A percentile compares a stretch with the other conserved stretches of the same genome.
These are phyloP conservation scores for Shiraia sp. DNA, from an alignment of 2,329 filamentous ascomycete genomes.

Conservation along the genomic window DNA sequence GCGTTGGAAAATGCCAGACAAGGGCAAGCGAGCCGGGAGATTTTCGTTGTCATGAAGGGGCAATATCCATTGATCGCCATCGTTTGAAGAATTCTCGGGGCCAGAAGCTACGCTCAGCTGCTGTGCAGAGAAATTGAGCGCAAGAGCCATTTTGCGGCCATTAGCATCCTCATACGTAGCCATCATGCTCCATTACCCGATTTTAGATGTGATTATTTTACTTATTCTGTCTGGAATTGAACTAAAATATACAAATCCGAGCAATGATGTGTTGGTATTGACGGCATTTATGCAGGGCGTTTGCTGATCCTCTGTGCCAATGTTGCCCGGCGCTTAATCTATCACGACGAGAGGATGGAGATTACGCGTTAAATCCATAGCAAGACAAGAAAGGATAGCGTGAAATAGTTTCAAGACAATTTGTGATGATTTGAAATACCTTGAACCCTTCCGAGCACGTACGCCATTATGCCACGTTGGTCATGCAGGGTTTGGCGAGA, in stretches of 20 bases:
- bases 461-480: too few species aligned
- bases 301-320: slow-evolving; percentile 5
- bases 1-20: too few species aligned
- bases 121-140: neutral
- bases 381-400: neutral
- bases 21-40: neutral
- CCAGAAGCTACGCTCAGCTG: too few species aligned
- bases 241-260: neutral
- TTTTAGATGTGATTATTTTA: too few species aligned
- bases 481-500: too few species aligned
- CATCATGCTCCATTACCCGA: neutral
- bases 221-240: too few species aligned
- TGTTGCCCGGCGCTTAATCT: slow-evolving; percentile 15
- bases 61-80: too few species aligned
- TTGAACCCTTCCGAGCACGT: too few species aligned
- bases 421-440: too few species aligned
- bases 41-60: neutral
- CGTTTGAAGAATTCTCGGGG: too few species aligned
- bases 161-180: neutral
- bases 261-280: slow-evolving; percentile 1
- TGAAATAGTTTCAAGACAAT: too few species aligned
- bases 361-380: neutral
- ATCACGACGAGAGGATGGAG: slow-evolving; percentile 6
- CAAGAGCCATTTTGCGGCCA: slow-evolving; percentile 1
- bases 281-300: slow-evolving; percentile 12